phyloP scores from a whole-genome alignment of 208 protist genomes.

The Acanthamoeba triangularis region DNA sequence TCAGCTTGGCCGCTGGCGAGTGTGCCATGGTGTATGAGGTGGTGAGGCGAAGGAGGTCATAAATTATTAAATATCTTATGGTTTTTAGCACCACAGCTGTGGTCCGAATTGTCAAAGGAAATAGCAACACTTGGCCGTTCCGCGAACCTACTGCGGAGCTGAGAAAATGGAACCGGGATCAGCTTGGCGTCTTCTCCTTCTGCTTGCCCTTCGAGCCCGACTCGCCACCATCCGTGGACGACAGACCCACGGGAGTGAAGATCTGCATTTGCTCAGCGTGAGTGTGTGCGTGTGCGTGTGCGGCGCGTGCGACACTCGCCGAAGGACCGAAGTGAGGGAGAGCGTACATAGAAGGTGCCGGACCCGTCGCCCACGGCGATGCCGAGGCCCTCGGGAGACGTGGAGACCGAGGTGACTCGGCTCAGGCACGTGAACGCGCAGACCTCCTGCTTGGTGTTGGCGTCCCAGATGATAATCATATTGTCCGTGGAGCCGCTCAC shows the following conservation, averaged over 20 bases:
- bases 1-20: too few species aligned
- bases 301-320: too few species aligned
- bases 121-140: too few species aligned
- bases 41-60: too few species aligned
- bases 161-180: too few species aligned
- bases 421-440: conserved; percentile 66
- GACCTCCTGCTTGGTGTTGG: conserved; percentile 33
- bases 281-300: neutral
- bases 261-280: neutral
- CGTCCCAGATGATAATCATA: conserved; percentile 67
- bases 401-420: conserved; percentile 46
- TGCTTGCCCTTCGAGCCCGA: neutral
- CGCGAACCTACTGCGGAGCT: too few species aligned
- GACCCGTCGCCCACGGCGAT: conserved; percentile 51
- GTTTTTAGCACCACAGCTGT: too few species aligned
- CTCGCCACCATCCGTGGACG: neutral
- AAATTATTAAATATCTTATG: too few species aligned
- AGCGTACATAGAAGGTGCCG: conserved; percentile 59
- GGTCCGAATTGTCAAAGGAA: too few species aligned
- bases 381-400: conserved; percentile 30
- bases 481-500: conserved; percentile 51
- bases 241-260: conserved; percentile 38
- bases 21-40: too few species aligned
- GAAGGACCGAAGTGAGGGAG: neutral
- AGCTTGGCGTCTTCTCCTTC: neutral